These are phyloP conservation scores for Phytophthora fragariae DNA, from an alignment of 352 stramenopile genomes.

Conservation along the genomic window DNA sequence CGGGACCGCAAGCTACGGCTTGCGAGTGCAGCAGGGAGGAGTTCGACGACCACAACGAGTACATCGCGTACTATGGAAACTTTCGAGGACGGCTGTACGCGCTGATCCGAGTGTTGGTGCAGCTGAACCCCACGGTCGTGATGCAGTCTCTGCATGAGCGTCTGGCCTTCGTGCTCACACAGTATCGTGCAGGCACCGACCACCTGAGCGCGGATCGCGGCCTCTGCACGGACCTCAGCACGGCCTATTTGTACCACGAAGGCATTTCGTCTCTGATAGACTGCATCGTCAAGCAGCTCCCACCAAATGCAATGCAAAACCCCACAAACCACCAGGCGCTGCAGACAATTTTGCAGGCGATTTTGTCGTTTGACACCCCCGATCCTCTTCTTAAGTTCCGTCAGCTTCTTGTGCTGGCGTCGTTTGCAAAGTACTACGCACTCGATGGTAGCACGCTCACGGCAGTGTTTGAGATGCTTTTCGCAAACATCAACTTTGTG, in stretches of 20 bases:
- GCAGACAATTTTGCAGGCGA: slow-evolving; percentile 56
- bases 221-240: slow-evolving; percentile 70
- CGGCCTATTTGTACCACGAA: slow-evolving; percentile 80
- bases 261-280: slow-evolving; percentile 74
- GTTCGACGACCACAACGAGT: slow-evolving; percentile 81
- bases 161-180: slow-evolving; percentile 57
- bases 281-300: slow-evolving; percentile 81
- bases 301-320: slow-evolving; percentile 47
- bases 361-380: slow-evolving; percentile 60
- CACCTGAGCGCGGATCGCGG: slow-evolving; percentile 52
- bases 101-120: slow-evolving; percentile 72
- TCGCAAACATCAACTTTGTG: slow-evolving; percentile 76
- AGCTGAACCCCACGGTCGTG: slow-evolving; percentile 54
- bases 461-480: slow-evolving; percentile 79
- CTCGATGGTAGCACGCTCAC: slow-evolving; percentile 66
- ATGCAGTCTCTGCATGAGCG: slow-evolving; percentile 72
- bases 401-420: slow-evolving; percentile 69
- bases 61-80: slow-evolving; percentile 79
- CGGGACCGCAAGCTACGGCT: slow-evolving; percentile 35
- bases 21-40: slow-evolving; percentile 62
- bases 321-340: slow-evolving; percentile 52
- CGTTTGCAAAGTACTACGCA: slow-evolving; percentile 83
- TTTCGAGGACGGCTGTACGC: slow-evolving; percentile 83
- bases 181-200: slow-evolving; percentile 58
- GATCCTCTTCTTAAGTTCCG: slow-evolving; percentile 82